A percentile compares a stretch with the other conserved stretches of the same genome.
phyloP scores from a whole-genome alignment of 352 stramenopile genomes.

The Globisporangium nagaii region DNA sequence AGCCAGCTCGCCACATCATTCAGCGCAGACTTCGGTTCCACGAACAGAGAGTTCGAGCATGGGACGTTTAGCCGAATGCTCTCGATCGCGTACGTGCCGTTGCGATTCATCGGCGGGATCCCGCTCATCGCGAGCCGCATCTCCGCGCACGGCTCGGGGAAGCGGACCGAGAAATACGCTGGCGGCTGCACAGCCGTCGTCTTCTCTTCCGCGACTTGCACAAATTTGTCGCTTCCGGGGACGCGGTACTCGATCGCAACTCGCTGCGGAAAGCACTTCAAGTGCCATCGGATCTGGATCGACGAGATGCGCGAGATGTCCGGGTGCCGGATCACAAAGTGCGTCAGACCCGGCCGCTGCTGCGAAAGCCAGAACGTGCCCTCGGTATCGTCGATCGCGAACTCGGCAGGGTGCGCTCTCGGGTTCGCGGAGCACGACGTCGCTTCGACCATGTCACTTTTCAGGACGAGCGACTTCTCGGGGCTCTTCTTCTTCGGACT shows the following conservation, averaged over 20 bases:
- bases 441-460: conserved; percentile 39
- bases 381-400: conserved; percentile 49
- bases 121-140: conserved; percentile 63
- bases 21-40: conserved; percentile 50
- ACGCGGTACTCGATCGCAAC: conserved; percentile 54
- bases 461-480: conserved; percentile 44
- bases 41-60: conserved; percentile 48
- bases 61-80: conserved; percentile 56
- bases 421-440: conserved; percentile 51
- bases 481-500: conserved; percentile 61
- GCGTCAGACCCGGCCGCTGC: conserved; percentile 40
- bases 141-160: conserved; percentile 39
- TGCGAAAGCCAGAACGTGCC: conserved; percentile 78
- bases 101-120: conserved; percentile 57
- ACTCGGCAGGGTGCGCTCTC: conserved; percentile 32
- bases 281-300: conserved; percentile 64
- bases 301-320: conserved; percentile 48
- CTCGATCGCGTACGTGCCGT: conserved; percentile 62
- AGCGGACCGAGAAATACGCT: conserved; percentile 31
- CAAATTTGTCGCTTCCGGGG: conserved; percentile 28
- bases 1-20: conserved; percentile 64
- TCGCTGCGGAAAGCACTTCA: conserved; percentile 51
- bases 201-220: conserved; percentile 29
- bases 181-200: conserved; percentile 12
- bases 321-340: conserved; percentile 36